These are phyloP conservation scores for Xanthoceras sorbifolium DNA, from an alignment of 345 rosid species.

Conservation along the genomic window DNA sequence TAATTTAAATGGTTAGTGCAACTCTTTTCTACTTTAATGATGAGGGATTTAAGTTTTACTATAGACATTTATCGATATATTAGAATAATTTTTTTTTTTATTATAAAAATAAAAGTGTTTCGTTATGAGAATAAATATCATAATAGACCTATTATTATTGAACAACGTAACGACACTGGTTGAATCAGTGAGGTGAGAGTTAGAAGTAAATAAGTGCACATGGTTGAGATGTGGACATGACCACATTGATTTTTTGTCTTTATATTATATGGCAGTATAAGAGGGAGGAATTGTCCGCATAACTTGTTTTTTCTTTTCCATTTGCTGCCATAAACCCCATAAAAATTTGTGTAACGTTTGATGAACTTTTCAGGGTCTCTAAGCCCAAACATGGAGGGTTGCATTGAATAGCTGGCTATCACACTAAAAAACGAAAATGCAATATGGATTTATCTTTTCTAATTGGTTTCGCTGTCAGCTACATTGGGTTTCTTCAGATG, in stretches of 20 bases:
- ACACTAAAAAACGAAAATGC: constrained; percentile 35
- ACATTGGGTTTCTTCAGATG: too few relatives aligned
- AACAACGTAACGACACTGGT: too few relatives aligned
- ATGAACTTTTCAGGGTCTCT: constrained; percentile 30
- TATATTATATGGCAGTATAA: not conserved
- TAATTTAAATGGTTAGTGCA: too few relatives aligned
- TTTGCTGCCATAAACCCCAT: constrained; percentile 13
- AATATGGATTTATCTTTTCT: constrained; percentile 16
- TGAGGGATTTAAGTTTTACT: too few relatives aligned
- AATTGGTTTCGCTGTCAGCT: too few relatives aligned
- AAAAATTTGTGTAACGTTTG: constrained; percentile 10
- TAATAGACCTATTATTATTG: too few relatives aligned
- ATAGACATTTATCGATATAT: too few relatives aligned
- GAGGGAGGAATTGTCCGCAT: not conserved
- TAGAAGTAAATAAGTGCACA: not conserved
- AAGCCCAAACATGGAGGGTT: not conserved
- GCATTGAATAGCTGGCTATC: constrained; percentile 24
- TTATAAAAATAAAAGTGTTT: too few relatives aligned
- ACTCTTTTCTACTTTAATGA: too few relatives aligned
- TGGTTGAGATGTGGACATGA: not conserved
- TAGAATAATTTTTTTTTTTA: too few relatives aligned
- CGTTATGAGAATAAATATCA: too few relatives aligned
- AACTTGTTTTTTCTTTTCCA: not conserved
- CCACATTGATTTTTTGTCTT: not conserved
- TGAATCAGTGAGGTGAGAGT: not conserved